Conservation (phyloP, 192 early-diverging fungal species). For the Backusella circina region DNA sequence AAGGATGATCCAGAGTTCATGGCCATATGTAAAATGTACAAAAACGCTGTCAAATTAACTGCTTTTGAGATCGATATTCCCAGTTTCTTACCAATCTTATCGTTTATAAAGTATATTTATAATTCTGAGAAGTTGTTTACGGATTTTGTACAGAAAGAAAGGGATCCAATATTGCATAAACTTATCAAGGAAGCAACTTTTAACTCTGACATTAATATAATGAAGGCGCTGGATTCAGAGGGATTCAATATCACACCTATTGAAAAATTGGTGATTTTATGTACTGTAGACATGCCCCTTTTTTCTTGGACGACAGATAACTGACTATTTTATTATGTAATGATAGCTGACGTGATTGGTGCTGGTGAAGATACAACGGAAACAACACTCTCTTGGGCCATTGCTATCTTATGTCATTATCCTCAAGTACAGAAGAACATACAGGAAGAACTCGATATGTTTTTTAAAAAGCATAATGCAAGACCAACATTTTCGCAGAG, state of each 20-base stretch:
- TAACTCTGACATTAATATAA: neutral
- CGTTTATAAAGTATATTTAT: neutral
- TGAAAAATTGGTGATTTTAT: neutral
- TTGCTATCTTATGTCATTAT: conserved; percentile 3
- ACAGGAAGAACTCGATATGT: neutral
- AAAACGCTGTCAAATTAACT: neutral
- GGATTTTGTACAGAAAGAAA: neutral
- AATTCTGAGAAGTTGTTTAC: neutral
- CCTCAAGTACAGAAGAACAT: conserved; percentile 4
- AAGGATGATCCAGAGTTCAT: neutral
- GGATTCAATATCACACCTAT: neutral
- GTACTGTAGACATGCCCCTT: neutral
- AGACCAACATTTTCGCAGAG: neutral
- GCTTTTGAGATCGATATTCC: neutral
- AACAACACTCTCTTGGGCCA: neutral
- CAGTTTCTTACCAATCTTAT: neutral
- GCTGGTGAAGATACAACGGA: conserved; percentile 7
- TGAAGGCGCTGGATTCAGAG: neutral
- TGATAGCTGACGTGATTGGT: conserved; percentile 4
- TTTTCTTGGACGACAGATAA: neutral
- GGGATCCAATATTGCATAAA: neutral
- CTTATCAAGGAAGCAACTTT: neutral
- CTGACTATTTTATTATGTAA: neutral
- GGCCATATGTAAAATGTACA: too few species aligned
- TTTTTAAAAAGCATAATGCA: neutral